These are phyloP conservation scores for Rhizopus microsporus DNA, from an alignment of 371 early-diverging fungal genomes.

Conservation along the genomic window DNA sequence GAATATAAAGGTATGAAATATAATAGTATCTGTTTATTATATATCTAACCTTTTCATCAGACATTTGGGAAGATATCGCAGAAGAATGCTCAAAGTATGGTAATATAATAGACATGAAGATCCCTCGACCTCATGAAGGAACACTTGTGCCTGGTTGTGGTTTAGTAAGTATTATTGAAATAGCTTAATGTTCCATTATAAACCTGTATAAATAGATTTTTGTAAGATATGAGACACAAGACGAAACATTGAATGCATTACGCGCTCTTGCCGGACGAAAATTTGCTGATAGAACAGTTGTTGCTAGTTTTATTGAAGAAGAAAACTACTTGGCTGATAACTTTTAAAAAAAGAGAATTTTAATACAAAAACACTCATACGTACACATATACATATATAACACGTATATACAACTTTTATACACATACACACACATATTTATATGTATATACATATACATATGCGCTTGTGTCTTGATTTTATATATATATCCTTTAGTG, in stretches of 20 bases:
- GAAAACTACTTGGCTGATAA: conserved; percentile 64
- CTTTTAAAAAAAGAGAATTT: conserved; percentile 43
- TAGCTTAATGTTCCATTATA: not conserved
- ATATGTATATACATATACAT: not conserved
- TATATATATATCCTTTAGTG: too few relatives aligned
- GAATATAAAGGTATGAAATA: conserved; percentile 77
- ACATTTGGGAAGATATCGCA: conserved; percentile 88
- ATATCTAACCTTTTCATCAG: conserved; percentile 38
- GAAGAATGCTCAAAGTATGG: conserved; percentile 93
- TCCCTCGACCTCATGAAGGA: conserved; percentile 76
- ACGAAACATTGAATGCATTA: conserved; percentile 70
- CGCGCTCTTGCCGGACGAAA: conserved; percentile 91
- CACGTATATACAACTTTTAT: too few relatives aligned
- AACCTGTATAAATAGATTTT: conserved; percentile 64
- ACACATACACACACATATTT: too few relatives aligned
- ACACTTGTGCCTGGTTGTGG: conserved; percentile 73
- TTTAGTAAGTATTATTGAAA: conserved; percentile 60
- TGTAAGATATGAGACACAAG: conserved; percentile 68
- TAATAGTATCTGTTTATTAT: not conserved
- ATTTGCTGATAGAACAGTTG: conserved; percentile 92
- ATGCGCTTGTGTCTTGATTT: not conserved
- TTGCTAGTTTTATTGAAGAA: conserved; percentile 83
- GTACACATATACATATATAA: too few relatives aligned
- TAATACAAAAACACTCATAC: not conserved
- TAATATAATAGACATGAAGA: conserved; percentile 72